Conservation (phyloP, 345 rosid genomes). For the Odontarrhena argentea region DNA sequence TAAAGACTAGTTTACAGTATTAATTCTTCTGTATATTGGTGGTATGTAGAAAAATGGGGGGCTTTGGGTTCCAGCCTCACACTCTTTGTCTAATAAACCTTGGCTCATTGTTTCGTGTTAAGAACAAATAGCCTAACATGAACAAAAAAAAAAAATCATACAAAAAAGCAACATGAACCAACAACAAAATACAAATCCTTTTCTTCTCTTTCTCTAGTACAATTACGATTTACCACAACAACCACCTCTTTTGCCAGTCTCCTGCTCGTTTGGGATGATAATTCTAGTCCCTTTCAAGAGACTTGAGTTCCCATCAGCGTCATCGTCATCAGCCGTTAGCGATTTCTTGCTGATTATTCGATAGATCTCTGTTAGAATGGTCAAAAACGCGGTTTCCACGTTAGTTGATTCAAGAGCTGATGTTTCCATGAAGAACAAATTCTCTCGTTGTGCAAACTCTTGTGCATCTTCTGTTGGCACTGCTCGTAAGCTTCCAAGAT, state of each 20-base stretch:
- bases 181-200: conserved; percentile 9
- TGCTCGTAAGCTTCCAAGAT: conserved; percentile 72
- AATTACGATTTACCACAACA: conserved; percentile 52
- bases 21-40: not conserved
- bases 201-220: not conserved
- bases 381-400: conserved; percentile 73
- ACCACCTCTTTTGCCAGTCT: conserved; percentile 49
- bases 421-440: conserved; percentile 83
- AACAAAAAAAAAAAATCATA: conserved; percentile 3
- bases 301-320: conserved; percentile 46
- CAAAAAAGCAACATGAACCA: conserved; percentile 4
- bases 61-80: conserved; percentile 1
- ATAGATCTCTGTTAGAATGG: conserved; percentile 70
- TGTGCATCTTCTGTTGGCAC: conserved; percentile 80
- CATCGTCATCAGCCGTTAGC: conserved; percentile 55
- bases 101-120: conserved; percentile 35
- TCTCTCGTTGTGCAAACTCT: conserved; percentile 87
- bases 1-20: too few species aligned
- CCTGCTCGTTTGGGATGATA: conserved; percentile 60
- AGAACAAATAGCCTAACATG: conserved; percentile 33
- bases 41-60: not conserved
- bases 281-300: conserved; percentile 77
- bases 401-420: conserved; percentile 84
- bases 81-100: conserved; percentile 20
- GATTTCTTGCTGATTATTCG: conserved; percentile 75